Conservation (phyloP, 1,284 basidiomycete genomes). For the Rhizoctonia solani region DNA sequence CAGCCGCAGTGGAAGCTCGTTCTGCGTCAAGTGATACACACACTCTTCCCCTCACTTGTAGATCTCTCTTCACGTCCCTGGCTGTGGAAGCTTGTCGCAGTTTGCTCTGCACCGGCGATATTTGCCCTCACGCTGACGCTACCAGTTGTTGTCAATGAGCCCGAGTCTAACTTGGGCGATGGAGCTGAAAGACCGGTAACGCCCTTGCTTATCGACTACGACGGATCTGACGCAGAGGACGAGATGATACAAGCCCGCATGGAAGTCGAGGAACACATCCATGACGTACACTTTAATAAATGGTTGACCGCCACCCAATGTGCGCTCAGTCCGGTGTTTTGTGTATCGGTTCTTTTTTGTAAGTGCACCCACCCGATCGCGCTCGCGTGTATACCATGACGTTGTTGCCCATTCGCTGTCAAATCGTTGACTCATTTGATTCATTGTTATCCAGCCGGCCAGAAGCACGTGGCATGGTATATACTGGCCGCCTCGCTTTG, state of each 20-base stretch:
- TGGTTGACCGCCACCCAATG: constrained; percentile 83
- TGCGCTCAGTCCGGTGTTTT: constrained; percentile 76
- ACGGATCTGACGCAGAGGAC: constrained; percentile 46
- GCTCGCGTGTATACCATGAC: constrained; percentile 21
- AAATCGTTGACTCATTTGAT: constrained; percentile 3
- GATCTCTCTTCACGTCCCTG: constrained; percentile 61
- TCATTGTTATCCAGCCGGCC: constrained; percentile 53
- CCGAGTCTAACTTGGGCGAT: constrained; percentile 48
- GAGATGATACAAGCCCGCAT: constrained; percentile 45
- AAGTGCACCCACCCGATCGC: constrained; percentile 43
- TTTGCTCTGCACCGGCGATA: constrained; percentile 87
- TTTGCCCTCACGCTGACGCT: constrained; percentile 85
- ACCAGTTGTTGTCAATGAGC: constrained; percentile 81
- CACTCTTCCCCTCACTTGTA: constrained; percentile 86
- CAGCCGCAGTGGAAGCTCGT: constrained; percentile 17
- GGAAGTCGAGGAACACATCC: constrained; percentile 45
- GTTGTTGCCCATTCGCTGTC: background rate
- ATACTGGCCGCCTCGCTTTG: constrained; percentile 58
- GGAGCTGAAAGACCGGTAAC: constrained; percentile 45
- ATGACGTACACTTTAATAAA: constrained; percentile 72
- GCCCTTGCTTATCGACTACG: constrained; percentile 27
- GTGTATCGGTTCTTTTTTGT: constrained; percentile 75
- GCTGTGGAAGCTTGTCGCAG: constrained; percentile 70
- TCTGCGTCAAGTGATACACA: constrained; percentile 47
- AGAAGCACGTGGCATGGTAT: constrained; percentile 57